Base-by-base conservation (phyloP, 495 filamentous ascomycete species). In the Annulohypoxylon maeteangense region DNA sequence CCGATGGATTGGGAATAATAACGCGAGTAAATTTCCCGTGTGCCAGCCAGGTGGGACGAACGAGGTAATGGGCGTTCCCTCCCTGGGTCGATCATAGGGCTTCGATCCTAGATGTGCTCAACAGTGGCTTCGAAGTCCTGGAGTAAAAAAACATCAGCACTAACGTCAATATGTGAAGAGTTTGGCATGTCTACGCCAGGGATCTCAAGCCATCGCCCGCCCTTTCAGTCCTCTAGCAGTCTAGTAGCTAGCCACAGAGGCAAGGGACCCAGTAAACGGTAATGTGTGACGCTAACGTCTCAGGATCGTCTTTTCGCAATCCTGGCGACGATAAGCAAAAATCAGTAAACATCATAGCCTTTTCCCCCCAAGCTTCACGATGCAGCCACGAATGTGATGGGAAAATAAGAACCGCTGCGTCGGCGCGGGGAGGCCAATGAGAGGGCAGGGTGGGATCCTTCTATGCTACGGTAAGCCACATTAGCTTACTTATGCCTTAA, bases 341-440 rank as follows among this genome's bases (percentile, higher is more conserved):
- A 23, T 16, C 22, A 32, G 47, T 42, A 48, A 50, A 36, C 18
- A 44, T 51, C 54, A 42, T 54, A 51, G 45, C 38, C 36, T 40
- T 40, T 36, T 23, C 60, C 34, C 59, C 64, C 57, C 31, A 65
- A 58, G 34, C 38, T 58, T 31, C 22, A 23, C 54, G 32, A 42
- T 67, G 64, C 42, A 64, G 36, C 69, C 63, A 64, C 27, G 27
- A 51, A 61, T 54, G 55, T 70, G 56, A 72, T 51, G 55, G 36
- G 65, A 69, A 69, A 69, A 73, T 69, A 34, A 27, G 65, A 62
- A 69, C 70, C 70, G 65, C 47, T 27, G 62, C 56, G 70, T 65
- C 62, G 70, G 70, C 66, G 70, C 70, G 65, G 70, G 55, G 62
- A 62, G 38, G 36, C 70, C 70, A 73, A 73, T 73, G 44, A 62